Evolutionary conservation across 1,139 yeast species (phyloP).

Genomic region (Candida tropicalis): DNA sequence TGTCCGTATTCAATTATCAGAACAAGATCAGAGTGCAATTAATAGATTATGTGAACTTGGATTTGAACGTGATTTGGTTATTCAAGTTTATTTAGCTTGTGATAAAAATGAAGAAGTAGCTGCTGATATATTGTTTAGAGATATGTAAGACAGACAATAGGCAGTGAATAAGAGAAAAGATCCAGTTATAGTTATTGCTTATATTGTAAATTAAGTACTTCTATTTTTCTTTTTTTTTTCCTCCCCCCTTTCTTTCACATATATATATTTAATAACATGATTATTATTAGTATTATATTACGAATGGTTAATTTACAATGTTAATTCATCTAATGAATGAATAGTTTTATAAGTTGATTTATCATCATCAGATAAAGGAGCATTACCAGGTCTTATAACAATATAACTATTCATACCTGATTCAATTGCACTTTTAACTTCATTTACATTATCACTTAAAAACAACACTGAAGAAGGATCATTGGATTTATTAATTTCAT

Average conservation of each 20-base stretch:
- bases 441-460: conserved; percentile 72
- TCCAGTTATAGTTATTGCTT: too few species aligned
- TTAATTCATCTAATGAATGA: conserved; percentile 20
- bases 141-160: too few species aligned
- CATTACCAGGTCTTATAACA: conserved; percentile 79
- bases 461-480: conserved; percentile 51
- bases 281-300: neutral
- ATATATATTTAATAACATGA: neutral
- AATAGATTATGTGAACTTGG: conserved; percentile 89
- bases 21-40: conserved; percentile 87
- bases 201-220: too few species aligned
- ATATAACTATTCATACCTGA: conserved; percentile 65
- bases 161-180: too few species aligned
- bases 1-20: conserved; percentile 64
- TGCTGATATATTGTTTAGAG: conserved; percentile 82
- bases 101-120: conserved; percentile 97
- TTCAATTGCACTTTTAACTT: conserved; percentile 68
- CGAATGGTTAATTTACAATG: conserved; percentile 8
- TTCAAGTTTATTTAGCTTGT: conserved; percentile 96
- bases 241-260: neutral
- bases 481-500: conserved; percentile 38
- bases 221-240: neutral
- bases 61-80: conserved; percentile 81
- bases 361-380: conserved; percentile 45
- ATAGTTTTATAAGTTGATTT: conserved; percentile 23